These are phyloP conservation scores for Sugiyamaella sp. DNA, from an alignment of 1,139 yeast species.

Conservation along the genomic window DNA sequence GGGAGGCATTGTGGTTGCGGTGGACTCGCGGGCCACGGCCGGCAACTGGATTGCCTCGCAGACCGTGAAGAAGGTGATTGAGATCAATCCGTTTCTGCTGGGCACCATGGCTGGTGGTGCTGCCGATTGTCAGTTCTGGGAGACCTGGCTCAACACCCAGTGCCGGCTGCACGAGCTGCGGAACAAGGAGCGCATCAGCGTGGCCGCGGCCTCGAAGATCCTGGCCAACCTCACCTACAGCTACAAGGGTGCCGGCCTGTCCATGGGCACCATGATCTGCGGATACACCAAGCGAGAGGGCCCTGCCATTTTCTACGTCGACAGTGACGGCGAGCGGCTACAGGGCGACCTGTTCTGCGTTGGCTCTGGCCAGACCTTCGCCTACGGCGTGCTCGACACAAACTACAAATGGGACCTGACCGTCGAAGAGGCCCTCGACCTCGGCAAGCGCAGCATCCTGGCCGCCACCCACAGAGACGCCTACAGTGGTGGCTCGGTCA, in stretches of 20 bases:
- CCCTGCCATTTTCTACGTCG: slow-evolving; percentile 94
- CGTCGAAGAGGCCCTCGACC: slow-evolving; percentile 89
- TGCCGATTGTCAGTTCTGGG: slow-evolving; percentile 99
- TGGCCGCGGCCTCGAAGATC: slow-evolving; percentile 96
- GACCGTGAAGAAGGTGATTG: slow-evolving; percentile 95
- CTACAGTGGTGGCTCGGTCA: slow-evolving; percentile 95
- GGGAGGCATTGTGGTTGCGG: slow-evolving; percentile 93
- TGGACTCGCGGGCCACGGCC: slow-evolving; percentile 97
- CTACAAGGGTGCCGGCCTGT: slow-evolving; percentile 97
- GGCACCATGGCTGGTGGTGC: slow-evolving; percentile 99
- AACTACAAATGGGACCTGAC: slow-evolving; percentile 87
- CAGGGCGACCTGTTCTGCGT: slow-evolving; percentile 96
- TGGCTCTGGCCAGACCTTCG: slow-evolving; percentile 99
- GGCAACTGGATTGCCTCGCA: slow-evolving; percentile 99
- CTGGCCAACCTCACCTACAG: slow-evolving; percentile 86
- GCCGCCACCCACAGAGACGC: slow-evolving; percentile 99
- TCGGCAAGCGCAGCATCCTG: slow-evolving; percentile 92
- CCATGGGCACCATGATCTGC: slow-evolving; percentile 99
- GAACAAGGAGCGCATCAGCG: slow-evolving; percentile 92
- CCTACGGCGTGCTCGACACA: slow-evolving; percentile 97
- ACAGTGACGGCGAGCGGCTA: slow-evolving; percentile 94
- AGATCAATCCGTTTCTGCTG: slow-evolving; percentile 89
- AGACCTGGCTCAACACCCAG: slow-evolving; percentile 97
- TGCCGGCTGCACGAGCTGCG: slow-evolving; percentile 94
- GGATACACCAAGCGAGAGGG: slow-evolving; percentile 96